phyloP scores from a whole-genome alignment of 257 asterid genomes.

The Gentiana dahurica region DNA sequence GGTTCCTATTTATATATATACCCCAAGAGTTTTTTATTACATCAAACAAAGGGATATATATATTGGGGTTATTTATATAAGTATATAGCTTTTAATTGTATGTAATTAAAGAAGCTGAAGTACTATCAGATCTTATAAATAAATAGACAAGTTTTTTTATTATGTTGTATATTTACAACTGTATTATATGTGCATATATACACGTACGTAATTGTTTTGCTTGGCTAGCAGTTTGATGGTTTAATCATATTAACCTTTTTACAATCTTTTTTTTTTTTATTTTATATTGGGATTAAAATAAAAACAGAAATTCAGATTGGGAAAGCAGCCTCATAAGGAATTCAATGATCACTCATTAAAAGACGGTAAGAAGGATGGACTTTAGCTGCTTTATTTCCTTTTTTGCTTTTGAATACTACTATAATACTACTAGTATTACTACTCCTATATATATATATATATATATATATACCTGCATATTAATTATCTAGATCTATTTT shows the following conservation, averaged over 20 bases:
- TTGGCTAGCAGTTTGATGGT: no score
- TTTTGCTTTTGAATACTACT: not conserved
- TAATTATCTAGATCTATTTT: not conserved
- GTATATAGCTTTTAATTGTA: no score
- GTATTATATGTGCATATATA: no score
- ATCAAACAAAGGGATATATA: no score
- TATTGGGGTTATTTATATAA: no score
- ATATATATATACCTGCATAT: not conserved
- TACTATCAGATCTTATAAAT: no score
- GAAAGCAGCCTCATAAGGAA: conserved; percentile 99
- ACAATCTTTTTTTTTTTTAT: not conserved
- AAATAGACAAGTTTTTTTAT: no score
- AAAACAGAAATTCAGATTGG: conserved; percentile 80
- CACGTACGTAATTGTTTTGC: no score
- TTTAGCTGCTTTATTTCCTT: not conserved
- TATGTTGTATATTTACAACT: no score
- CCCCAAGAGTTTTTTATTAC: no score
- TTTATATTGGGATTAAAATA: not conserved
- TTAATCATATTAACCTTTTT: not conserved
- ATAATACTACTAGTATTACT: not conserved
- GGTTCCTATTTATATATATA: no score
- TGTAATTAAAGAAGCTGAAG: no score
- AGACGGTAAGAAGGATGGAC: conserved; percentile 56
- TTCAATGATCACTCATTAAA: conserved; percentile 83
- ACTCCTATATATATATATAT: not conserved